These are phyloP conservation scores for Rhazya stricta DNA, from an alignment of 257 asterid genomes.

Conservation along the genomic window DNA sequence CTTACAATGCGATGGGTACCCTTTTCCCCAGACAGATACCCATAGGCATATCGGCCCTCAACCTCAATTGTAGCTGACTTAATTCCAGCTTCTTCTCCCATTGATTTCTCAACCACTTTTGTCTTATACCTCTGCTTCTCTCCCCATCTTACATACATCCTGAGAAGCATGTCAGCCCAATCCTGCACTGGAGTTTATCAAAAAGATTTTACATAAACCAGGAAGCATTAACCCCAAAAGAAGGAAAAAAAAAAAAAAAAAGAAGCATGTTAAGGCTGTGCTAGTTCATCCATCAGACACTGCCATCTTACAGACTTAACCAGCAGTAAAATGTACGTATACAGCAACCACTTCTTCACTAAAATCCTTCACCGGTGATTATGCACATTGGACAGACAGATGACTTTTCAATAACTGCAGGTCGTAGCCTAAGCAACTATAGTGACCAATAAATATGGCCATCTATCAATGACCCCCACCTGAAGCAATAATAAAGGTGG, in stretches of 20 bases:
- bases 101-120: slow-evolving; percentile 81
- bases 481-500: not conserved
- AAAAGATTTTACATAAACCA: slow-evolving; percentile 37
- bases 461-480: not conserved
- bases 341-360: not conserved
- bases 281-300: not conserved
- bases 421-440: not conserved
- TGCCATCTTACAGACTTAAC: not conserved
- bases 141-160: slow-evolving; percentile 95
- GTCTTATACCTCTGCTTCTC: slow-evolving; percentile 84
- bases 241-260: not conserved
- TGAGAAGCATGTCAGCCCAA: slow-evolving; percentile 99
- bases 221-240: slow-evolving; percentile 8
- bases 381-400: not conserved
- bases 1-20: slow-evolving; percentile 95
- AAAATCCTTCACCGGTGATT: not conserved
- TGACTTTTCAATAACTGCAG: not conserved
- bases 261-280: not conserved
- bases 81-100: slow-evolving; percentile 97
- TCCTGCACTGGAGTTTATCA: slow-evolving; percentile 95
- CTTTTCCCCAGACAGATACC: slow-evolving; percentile 92
- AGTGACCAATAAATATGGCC: not conserved
- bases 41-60: slow-evolving; percentile 88
- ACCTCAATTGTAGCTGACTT: slow-evolving; percentile 86
- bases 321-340: not conserved